A percentile compares a stretch with the other conserved stretches of the same genome.
phyloP scores from a whole-genome alignment of 2,329 filamentous ascomycete genomes.

The Fonsecaea pugnacius region DNA sequence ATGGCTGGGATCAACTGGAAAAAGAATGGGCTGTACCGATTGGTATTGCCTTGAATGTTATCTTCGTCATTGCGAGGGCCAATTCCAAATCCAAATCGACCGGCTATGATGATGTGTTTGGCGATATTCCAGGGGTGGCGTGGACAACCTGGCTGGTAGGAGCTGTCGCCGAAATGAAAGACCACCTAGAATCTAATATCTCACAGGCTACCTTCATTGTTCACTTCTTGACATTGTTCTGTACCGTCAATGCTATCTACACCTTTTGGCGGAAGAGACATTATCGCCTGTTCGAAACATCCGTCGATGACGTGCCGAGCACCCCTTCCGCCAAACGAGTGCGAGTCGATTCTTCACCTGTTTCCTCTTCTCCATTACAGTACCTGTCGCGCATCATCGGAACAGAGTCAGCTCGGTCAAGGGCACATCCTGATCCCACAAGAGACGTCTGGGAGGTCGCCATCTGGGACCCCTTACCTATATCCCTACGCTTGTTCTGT shows the following conservation, averaged over 20 bases:
- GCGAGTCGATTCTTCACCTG: constrained; percentile 80
- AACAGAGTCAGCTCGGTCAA: constrained; percentile 73
- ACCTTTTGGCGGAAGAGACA: constrained; percentile 79
- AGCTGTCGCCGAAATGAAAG: not conserved
- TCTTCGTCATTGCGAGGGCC: constrained; percentile 80
- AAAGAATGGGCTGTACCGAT: constrained; percentile 75
- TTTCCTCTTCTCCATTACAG: constrained; percentile 75
- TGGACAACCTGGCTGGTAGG: constrained; percentile 71
- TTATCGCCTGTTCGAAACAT: constrained; percentile 88
- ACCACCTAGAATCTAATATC: constrained; percentile 18
- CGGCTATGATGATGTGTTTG: constrained; percentile 80
- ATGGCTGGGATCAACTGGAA: constrained; percentile 80
- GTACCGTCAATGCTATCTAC: constrained; percentile 77
- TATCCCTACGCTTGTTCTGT: constrained; percentile 81
- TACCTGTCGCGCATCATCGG: constrained; percentile 72
- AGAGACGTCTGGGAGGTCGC: constrained; percentile 93
- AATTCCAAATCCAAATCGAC: constrained; percentile 65
- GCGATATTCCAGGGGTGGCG: constrained; percentile 64
- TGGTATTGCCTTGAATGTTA: constrained; percentile 74
- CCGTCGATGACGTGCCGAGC: constrained; percentile 73
- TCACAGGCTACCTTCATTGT: constrained; percentile 69
- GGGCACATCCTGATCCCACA: constrained; percentile 79
- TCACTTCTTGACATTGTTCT: constrained; percentile 69
- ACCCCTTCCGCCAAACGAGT: constrained; percentile 90
- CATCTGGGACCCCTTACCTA: constrained; percentile 89